phyloP scores from a whole-genome alignment of 2,329 filamentous ascomycete species.

The Arthrobotrys sinensis region DNA sequence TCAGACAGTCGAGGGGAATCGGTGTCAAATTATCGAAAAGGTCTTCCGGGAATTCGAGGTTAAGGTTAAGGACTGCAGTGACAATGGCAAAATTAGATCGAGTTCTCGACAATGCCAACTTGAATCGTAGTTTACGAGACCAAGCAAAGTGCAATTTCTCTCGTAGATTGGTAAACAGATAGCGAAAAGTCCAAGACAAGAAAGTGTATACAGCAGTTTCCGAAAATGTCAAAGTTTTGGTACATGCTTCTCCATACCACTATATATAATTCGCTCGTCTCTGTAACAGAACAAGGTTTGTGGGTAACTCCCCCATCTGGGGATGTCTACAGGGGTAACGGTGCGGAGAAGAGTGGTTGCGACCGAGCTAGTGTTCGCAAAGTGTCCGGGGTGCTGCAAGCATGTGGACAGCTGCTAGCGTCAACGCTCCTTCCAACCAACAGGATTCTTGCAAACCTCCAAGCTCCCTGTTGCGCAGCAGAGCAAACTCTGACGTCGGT shows the following conservation, averaged over 20 bases:
- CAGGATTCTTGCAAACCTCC: conserved; percentile 30
- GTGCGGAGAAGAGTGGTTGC: conserved; percentile 59
- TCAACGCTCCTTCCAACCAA: conserved; percentile 46
- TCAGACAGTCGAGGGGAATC: conserved; percentile 36
- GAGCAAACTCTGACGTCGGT: conserved; percentile 38
- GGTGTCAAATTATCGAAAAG: conserved; percentile 50
- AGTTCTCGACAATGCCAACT: conserved; percentile 8
- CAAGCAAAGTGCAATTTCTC: conserved; percentile 1
- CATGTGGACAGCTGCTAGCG: conserved; percentile 53
- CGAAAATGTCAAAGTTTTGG: conserved; percentile 30
- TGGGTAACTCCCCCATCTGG: conserved; percentile 57
- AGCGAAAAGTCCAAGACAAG: conserved; percentile 30
- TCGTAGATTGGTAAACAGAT: conserved; percentile 15
- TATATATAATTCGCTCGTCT: conserved; percentile 59
- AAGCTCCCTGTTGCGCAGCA: background rate
- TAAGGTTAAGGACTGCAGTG: conserved; percentile 29
- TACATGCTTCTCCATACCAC: conserved; percentile 38
- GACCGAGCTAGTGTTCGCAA: conserved; percentile 46
- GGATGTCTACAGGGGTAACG: conserved; percentile 39
- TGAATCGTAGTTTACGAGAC: background rate
- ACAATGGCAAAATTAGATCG: conserved; percentile 25
- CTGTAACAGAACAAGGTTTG: conserved; percentile 41
- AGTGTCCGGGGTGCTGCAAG: conserved; percentile 48
- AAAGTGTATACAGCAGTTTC: conserved; percentile 39
- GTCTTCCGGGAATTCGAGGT: conserved; percentile 47